These are phyloP conservation scores for Aleurites moluccanus DNA, from an alignment of 441 rosid species.

Conservation along the genomic window DNA sequence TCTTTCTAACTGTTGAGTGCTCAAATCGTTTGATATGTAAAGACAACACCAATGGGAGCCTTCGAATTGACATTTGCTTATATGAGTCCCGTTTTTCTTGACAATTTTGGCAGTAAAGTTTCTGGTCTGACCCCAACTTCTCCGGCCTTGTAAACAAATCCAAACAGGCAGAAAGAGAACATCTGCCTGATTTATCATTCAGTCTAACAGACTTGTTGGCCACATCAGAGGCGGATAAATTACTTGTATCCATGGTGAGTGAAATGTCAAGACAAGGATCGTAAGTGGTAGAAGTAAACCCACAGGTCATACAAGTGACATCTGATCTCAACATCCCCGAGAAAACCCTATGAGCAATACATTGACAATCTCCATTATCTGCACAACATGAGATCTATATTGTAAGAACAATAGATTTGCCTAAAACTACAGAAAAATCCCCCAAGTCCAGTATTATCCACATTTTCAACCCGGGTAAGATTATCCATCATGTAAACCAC, in stretches of 20 bases:
- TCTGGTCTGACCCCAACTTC: constrained; percentile 80
- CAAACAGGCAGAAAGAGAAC: constrained; percentile 73
- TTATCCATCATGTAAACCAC: background rate
- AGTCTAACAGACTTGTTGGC: constrained; percentile 42
- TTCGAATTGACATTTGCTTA: constrained; percentile 74
- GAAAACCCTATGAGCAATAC: constrained; percentile 82
- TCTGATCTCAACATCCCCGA: constrained; percentile 89
- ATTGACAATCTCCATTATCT: constrained; percentile 77
- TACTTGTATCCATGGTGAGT: constrained; percentile 56
- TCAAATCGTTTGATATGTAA: constrained; percentile 82
- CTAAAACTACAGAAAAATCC: background rate
- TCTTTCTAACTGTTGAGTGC: constrained; percentile 58
- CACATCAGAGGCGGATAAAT: constrained; percentile 31
- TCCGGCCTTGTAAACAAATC: constrained; percentile 78
- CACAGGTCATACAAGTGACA: constrained; percentile 75
- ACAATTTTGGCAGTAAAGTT: constrained; percentile 73
- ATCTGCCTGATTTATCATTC: constrained; percentile 38
- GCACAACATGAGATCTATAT: constrained; percentile 31
- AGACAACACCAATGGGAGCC: constrained; percentile 76
- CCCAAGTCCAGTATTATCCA: background rate
- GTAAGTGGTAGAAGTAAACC: constrained; percentile 76
- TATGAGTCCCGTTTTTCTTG: constrained; percentile 60
- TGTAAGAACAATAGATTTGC: constrained; percentile 21
- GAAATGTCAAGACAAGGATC: constrained; percentile 91
- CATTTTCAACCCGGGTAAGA: background rate